Conservation (phyloP, 352 stramenopile genomes). For the Aphanomyces astaci region DNA sequence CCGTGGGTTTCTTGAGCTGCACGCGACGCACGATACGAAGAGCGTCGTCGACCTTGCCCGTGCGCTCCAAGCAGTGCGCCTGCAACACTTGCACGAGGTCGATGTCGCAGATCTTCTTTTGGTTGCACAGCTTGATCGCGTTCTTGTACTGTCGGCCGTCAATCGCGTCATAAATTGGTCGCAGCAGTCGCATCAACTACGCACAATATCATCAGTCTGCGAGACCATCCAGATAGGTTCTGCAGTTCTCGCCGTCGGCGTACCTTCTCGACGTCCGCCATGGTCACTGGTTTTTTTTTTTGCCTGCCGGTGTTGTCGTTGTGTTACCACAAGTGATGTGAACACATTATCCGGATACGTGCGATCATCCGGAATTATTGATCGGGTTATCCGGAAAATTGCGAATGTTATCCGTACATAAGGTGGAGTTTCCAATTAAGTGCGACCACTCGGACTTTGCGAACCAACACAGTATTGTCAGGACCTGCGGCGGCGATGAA, state of each 20-base stretch:
- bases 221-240: background rate
- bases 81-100: conserved; percentile 81
- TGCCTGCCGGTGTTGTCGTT: no score
- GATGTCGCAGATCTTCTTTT: conserved; percentile 70
- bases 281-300: background rate
- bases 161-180: conserved; percentile 81
- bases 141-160: conserved; percentile 71
- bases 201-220: background rate
- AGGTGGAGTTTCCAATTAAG: no score
- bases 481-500: background rate
- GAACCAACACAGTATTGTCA: no score
- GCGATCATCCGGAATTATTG: background rate
- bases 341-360: conserved; percentile 1
- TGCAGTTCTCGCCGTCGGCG: no score
- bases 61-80: conserved; percentile 77
- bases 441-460: no score
- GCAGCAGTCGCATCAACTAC: conserved; percentile 61
- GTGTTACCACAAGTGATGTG: background rate
- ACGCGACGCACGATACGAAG: conserved; percentile 57
- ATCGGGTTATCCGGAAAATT: no score
- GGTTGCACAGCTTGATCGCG: conserved; percentile 69
- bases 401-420: no score
- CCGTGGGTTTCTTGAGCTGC: conserved; percentile 54
- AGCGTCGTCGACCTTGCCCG: conserved; percentile 52
- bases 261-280: conserved; percentile 16